Percentiles rank a stretch among this genome's conserved stretches.
Evolutionary conservation across 306 rosid genomes (phyloP).

Genomic region (Quercus bicolor): DNA sequence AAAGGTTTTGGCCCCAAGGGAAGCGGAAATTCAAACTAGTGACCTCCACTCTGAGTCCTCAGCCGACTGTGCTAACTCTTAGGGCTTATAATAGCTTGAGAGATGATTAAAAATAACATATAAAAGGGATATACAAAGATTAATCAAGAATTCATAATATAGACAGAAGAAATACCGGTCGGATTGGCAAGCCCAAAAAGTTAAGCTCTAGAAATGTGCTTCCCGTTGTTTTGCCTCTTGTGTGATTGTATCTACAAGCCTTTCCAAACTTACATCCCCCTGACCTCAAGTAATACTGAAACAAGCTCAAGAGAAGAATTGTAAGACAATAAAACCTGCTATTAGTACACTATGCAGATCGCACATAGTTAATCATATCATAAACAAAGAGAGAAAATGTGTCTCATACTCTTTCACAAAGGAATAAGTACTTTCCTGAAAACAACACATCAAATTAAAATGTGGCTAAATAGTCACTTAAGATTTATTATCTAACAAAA

Average conservation of each 20-base stretch:
- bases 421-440: neutral
- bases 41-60: too few relatives aligned
- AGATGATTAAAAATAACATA: neutral
- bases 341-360: slow-evolving; percentile 20
- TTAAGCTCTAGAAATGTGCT: slow-evolving; percentile 54
- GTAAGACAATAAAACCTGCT: slow-evolving; percentile 1
- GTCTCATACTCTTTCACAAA: neutral
- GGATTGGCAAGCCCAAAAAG: slow-evolving; percentile 88
- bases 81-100: neutral
- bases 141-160: neutral
- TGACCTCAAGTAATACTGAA: slow-evolving; percentile 75
- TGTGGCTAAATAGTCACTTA: neutral
- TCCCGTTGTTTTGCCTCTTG: slow-evolving; percentile 34
- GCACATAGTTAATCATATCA: neutral
- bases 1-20: too few relatives aligned
- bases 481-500: neutral
- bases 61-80: too few relatives aligned
- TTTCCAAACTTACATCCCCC: slow-evolving; percentile 92
- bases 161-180: slow-evolving; percentile 49
- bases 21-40: too few relatives aligned
- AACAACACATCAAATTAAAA: neutral
- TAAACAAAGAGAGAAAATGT: slow-evolving; percentile 5
- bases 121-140: neutral
- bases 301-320: slow-evolving; percentile 29
- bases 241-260: slow-evolving; percentile 79